Base-by-base conservation (phyloP, 2,329 filamentous ascomycete species). In the Gaeumannomyces sp. region DNA sequence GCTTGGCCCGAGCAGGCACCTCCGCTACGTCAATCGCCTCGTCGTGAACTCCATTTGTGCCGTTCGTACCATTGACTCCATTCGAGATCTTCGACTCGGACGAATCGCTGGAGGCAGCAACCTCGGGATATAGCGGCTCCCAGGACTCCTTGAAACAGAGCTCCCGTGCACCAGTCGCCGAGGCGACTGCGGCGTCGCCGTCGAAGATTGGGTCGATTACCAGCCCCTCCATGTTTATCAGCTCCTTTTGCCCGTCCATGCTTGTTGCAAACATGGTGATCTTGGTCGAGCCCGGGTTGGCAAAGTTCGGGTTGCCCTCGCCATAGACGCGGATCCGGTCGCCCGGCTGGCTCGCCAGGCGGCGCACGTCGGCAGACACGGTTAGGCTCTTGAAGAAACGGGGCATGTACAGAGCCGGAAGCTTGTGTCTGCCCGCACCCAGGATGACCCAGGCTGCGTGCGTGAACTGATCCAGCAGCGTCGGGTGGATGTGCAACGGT, bases 141-240 rank as follows among this genome's bases (percentile, higher is more conserved):
- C 80, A 82, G 27, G 77, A 71, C 22, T 81, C 66, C 69, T 78
- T 78, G 69, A 79, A 82, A 70, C 80, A 82, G 6, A 82, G 69
- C 64, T 77, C 73, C 0, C 74, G 71, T 38, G 73, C 69, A 19
- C 28, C 61, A 11, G 28, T 22, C 3, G 19, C 61, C 8, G n/a
- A 5, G 19, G 45, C 45, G 14, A 38, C 35, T 19, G 14, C 35
- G 57, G 25, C 57, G 2, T 19, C 59, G 1, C 75, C 75, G 31
- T 77, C 77, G 53, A 77, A 71, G 5, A 82, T 74, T 1, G 80
- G 80, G 0, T 76, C 77, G 71, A 81, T 75, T 10, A 70, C 72
- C 29, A 80, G 71, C 0, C 75, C 77, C 11, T 73, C 73, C 8
- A 79, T 68, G 33, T 71, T 74, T 27, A 79, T 73, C 2, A 79